Evolutionary conservation across 2,329 filamentous ascomycete species (phyloP).

Genomic region (Bertia moriformis): DNA sequence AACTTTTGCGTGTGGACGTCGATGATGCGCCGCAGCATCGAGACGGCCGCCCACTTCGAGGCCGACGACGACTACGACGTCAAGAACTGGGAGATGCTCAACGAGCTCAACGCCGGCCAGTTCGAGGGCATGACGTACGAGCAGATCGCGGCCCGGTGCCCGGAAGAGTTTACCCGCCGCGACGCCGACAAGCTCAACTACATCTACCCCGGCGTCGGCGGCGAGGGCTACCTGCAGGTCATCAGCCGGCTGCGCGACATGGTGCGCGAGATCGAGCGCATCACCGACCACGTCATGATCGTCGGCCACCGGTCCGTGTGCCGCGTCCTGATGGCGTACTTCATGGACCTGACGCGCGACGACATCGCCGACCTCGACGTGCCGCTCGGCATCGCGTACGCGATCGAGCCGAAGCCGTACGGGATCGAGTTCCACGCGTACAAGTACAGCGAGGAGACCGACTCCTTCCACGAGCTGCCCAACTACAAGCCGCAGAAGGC

Average conservation of each 20-base stretch:
- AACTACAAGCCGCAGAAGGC: slow-evolving; percentile 63
- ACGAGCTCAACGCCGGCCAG: slow-evolving; percentile 81
- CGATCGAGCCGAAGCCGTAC: slow-evolving; percentile 93
- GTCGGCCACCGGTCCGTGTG: slow-evolving; percentile 87
- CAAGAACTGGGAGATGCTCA: slow-evolving; percentile 95
- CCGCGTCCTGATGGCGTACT: slow-evolving; percentile 87
- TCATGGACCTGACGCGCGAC: slow-evolving; percentile 78
- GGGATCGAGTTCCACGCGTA: slow-evolving; percentile 95
- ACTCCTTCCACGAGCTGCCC: slow-evolving; percentile 73
- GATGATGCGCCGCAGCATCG: slow-evolving; percentile 80
- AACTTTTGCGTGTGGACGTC: slow-evolving; percentile 98
- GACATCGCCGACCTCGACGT: slow-evolving; percentile 92
- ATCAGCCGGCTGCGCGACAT: slow-evolving; percentile 90
- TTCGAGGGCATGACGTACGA: slow-evolving; percentile 94
- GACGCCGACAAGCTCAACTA: slow-evolving; percentile 82
- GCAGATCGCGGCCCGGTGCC: slow-evolving; percentile 64
- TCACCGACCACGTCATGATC: slow-evolving; percentile 86
- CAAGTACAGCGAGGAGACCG: slow-evolving; percentile 63
- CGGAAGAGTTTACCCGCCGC: slow-evolving; percentile 69
- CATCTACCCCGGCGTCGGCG: slow-evolving; percentile 87
- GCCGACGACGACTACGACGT: slow-evolving; percentile 85
- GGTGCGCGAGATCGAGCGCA: slow-evolving; percentile 92
- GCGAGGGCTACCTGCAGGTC: slow-evolving; percentile 91
- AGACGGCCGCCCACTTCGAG: slow-evolving; percentile 80
- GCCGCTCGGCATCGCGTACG: slow-evolving; percentile 82